phyloP scores from a whole-genome alignment of 2,329 filamentous ascomycete genomes.

The Zasmidium angulare region DNA sequence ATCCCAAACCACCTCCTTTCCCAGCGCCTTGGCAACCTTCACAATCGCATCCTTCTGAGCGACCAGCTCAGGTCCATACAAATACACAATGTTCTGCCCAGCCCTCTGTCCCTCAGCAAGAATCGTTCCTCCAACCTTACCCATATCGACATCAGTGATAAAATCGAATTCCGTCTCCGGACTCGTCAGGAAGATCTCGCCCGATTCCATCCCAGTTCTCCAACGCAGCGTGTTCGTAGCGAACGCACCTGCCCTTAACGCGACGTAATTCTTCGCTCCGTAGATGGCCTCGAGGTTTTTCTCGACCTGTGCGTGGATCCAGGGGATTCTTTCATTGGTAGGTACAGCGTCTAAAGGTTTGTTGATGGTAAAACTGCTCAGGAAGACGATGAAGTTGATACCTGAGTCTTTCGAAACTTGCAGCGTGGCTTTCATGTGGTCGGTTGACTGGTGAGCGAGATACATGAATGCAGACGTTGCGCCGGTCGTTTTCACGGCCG shows the following conservation, averaged over 20 bases:
- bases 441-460: constrained; percentile 31
- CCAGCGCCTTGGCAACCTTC: constrained; percentile 34
- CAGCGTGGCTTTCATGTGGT: constrained; percentile 44
- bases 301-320: constrained; percentile 48
- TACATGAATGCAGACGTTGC: constrained; percentile 55
- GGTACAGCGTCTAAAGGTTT: constrained; percentile 22
- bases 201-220: constrained; percentile 29
- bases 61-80: constrained; percentile 41
- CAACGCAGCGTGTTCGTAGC: constrained; percentile 44
- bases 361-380: constrained; percentile 43
- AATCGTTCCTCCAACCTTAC: constrained; percentile 42
- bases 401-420: constrained; percentile 47
- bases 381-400: constrained; percentile 46
- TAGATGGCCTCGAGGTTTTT: constrained; percentile 44
- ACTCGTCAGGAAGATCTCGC: constrained; percentile 35
- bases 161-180: constrained; percentile 39
- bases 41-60: constrained; percentile 32
- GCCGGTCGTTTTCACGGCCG: constrained; percentile 43
- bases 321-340: constrained; percentile 39
- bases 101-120: constrained; percentile 35
- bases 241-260: constrained; percentile 47
- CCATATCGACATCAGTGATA: constrained; percentile 48
- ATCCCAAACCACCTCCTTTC: constrained; percentile 34
- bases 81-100: constrained; percentile 32
- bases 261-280: constrained; percentile 39